Percentiles rank a stretch among this genome's conserved stretches.
Conservation (phyloP, 768 basidiomycete species). For the Solioccasus polychromus region DNA sequence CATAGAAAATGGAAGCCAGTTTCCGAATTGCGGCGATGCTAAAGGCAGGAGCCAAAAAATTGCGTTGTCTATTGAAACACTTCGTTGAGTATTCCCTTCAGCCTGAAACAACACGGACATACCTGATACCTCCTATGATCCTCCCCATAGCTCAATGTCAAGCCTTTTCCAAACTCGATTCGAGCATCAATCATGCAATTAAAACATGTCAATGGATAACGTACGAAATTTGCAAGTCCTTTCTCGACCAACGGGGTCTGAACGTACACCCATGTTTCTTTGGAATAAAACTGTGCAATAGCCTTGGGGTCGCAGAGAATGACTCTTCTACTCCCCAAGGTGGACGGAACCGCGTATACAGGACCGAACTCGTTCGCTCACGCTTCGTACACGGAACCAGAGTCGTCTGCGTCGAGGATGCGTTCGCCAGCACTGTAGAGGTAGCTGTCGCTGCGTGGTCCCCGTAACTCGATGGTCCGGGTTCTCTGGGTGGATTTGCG, state of each 20-base stretch:
- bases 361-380: conserved; percentile 23
- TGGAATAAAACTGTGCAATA: conserved; percentile 13
- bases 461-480: conserved; percentile 14
- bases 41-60: conserved; percentile 37
- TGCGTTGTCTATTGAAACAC: conserved; percentile 30
- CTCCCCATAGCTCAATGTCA: conserved; percentile 37
- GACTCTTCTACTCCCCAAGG: conserved; percentile 10
- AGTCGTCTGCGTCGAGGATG: background rate
- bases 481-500: background rate
- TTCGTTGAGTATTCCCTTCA: background rate
- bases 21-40: conserved; percentile 36
- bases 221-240: conserved; percentile 26
- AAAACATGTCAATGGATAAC: background rate
- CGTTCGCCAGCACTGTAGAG: conserved; percentile 16
- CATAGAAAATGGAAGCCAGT: conserved; percentile 36
- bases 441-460: conserved; percentile 17
- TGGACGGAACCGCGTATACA: conserved; percentile 13
- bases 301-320: conserved; percentile 41
- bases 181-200: background rate
- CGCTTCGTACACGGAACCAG: conserved; percentile 14
- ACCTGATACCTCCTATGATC: conserved; percentile 45
- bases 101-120: background rate
- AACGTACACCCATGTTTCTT: conserved; percentile 35
- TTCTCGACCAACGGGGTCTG: conserved; percentile 34
- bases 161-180: conserved; percentile 24